Evolutionary conservation across 2,329 filamentous ascomycete genomes (phyloP).

Genomic region (Sphaerulina populicola): DNA sequence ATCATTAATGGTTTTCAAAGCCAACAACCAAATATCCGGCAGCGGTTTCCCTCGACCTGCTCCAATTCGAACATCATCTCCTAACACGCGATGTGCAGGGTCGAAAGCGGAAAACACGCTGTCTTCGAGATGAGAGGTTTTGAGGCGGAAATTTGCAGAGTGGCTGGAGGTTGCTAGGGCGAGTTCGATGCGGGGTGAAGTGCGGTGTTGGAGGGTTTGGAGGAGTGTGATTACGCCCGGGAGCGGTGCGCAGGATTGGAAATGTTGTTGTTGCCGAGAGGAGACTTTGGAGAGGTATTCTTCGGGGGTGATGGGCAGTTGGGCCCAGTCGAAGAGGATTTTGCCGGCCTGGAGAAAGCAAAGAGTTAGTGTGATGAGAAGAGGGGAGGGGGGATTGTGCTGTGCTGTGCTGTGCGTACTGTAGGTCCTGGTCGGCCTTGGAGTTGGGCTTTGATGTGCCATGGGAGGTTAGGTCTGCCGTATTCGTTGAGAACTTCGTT

Average conservation of each 20-base stretch:
- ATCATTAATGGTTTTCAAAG: slow-evolving; percentile 74
- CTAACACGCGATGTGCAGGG: slow-evolving; percentile 63
- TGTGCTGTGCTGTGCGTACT: neutral
- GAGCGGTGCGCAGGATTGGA: slow-evolving; percentile 65
- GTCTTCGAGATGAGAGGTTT: slow-evolving; percentile 51
- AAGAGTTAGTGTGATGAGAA: neutral
- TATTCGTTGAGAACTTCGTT: slow-evolving; percentile 75
- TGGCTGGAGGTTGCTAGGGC: slow-evolving; percentile 80
- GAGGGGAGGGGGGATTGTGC: neutral
- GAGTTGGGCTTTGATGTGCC: slow-evolving; percentile 86
- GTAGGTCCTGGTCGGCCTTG: slow-evolving; percentile 57
- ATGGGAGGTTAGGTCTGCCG: slow-evolving; percentile 67
- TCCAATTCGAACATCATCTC: slow-evolving; percentile 72
- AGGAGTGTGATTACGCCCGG: slow-evolving; percentile 70
- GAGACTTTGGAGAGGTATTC: slow-evolving; percentile 56
- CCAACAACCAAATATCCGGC: slow-evolving; percentile 88
- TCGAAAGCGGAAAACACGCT: slow-evolving; percentile 53
- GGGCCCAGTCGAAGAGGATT: slow-evolving; percentile 72
- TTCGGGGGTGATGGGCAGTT: slow-evolving; percentile 66
- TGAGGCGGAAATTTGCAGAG: slow-evolving; percentile 63
- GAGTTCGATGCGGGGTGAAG: slow-evolving; percentile 53
- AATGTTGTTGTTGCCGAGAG: slow-evolving; percentile 60
- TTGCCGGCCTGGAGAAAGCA: slow-evolving; percentile 38
- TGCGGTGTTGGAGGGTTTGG: slow-evolving; percentile 39
- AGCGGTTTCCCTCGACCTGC: slow-evolving; percentile 83